Evolutionary conservation across 169 alveolate species (phyloP).

Genomic region (Eimeria nieschulzi): DNA sequence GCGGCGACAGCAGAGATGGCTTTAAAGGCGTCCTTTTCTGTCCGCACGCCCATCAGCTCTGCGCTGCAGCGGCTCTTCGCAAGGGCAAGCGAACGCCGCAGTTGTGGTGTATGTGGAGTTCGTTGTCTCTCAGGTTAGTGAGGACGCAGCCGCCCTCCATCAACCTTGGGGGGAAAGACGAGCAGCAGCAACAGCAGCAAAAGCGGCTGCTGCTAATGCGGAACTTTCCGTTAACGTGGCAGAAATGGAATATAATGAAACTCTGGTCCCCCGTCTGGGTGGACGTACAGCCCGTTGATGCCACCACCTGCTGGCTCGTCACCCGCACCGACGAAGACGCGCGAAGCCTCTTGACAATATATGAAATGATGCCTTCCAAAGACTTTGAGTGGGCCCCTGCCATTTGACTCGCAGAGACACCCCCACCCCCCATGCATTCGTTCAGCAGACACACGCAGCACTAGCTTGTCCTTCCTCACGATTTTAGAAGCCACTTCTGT

Average conservation of each 20-base stretch:
- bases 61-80: too few relatives aligned
- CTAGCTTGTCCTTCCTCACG: too few relatives aligned
- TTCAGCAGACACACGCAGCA: too few relatives aligned
- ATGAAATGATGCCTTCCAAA: conserved; percentile 86
- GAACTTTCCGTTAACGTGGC: conserved; percentile 86
- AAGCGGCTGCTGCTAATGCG: conserved; percentile 81
- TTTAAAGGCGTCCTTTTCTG: too few relatives aligned
- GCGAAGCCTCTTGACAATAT: conserved; percentile 82
- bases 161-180: conserved; percentile 82
- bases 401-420: too few relatives aligned
- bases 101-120: too few relatives aligned
- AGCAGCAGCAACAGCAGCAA: conserved; percentile 87
- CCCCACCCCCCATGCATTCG: too few relatives aligned
- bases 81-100: too few relatives aligned
- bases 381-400: conserved; percentile 77
- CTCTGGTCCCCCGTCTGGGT: conserved; percentile 91
- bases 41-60: too few relatives aligned
- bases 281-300: conserved; percentile 81
- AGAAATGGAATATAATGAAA: conserved; percentile 91
- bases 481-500: too few relatives aligned
- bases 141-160: conserved; percentile 88
- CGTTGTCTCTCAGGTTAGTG: conserved; percentile 78
- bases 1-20: too few relatives aligned
- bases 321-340: conserved; percentile 89
- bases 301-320: conserved; percentile 87